Evolutionary conservation across 2,329 filamentous ascomycete genomes (phyloP).

Genomic region (Fusarium tuaranense): DNA sequence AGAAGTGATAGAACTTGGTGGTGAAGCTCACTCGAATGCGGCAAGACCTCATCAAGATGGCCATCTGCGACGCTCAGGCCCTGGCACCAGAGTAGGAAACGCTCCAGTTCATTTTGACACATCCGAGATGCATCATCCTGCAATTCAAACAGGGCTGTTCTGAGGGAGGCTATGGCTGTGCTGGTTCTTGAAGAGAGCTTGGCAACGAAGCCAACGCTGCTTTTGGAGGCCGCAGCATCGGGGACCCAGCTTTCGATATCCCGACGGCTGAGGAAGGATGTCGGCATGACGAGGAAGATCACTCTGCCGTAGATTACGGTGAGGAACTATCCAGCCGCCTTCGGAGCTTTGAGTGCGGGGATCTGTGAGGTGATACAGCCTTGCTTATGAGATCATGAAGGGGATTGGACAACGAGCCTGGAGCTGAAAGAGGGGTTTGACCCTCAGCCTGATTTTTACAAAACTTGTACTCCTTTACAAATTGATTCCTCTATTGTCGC

Average conservation of each 20-base stretch:
- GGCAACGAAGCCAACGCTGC: background rate
- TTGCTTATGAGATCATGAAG: background rate
- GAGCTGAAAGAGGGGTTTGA: background rate
- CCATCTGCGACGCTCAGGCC: background rate
- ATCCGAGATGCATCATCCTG: background rate
- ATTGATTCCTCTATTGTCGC: background rate
- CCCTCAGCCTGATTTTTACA: background rate
- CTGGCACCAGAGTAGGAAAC: background rate
- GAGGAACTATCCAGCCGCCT: background rate
- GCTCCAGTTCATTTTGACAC: background rate
- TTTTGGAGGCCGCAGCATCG: background rate
- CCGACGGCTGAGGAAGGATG: background rate
- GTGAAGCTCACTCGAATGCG: background rate
- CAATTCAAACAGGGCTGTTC: accelerated
- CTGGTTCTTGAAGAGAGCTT: background rate
- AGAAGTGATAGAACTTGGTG: background rate
- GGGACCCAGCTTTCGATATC: conserved; percentile 2
- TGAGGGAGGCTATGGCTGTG: background rate
- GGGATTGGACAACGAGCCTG: background rate
- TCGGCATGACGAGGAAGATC: background rate
- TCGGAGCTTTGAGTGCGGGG: background rate
- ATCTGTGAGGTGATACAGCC: background rate
- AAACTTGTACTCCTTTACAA: background rate
- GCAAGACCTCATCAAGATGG: background rate
- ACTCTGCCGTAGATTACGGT: background rate